Evolutionary conservation across 129 eudicot genomes (phyloP).

Genomic region (Rutidosis leptorrhynchoides): DNA sequence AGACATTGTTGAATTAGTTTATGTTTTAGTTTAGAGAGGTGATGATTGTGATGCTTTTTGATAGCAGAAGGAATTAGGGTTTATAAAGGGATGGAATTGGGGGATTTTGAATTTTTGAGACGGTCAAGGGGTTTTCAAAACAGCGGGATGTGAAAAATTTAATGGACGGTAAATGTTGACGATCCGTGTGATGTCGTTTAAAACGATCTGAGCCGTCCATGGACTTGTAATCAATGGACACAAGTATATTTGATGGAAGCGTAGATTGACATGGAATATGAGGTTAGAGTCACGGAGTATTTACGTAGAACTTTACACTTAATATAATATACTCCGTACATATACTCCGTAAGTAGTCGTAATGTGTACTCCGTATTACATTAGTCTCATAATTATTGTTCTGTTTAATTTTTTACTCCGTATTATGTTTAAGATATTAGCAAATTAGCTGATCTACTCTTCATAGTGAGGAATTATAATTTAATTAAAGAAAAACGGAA

Average conservation of each 20-base stretch:
- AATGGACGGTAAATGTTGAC: background rate
- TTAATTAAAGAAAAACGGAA: too few species aligned
- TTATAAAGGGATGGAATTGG: slow-evolving; percentile 6
- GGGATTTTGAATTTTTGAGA: slow-evolving; percentile 21
- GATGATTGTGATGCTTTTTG: background rate
- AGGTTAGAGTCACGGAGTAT: too few species aligned
- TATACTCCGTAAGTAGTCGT: too few species aligned
- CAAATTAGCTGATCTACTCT: too few species aligned
- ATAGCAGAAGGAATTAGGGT: background rate
- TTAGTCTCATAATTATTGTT: too few species aligned
- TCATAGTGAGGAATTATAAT: too few species aligned
- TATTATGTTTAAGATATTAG: too few species aligned
- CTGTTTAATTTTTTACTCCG: too few species aligned
- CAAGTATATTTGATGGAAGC: background rate
- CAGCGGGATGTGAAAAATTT: background rate
- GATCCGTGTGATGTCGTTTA: slow-evolving; percentile 15
- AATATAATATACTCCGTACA: too few species aligned
- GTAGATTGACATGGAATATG: background rate
- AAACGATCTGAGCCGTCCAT: background rate
- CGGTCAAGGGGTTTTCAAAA: background rate
- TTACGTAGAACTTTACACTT: too few species aligned
- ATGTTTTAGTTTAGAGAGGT: background rate
- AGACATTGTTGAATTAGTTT: slow-evolving; percentile 6
- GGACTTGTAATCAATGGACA: background rate
- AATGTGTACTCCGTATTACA: too few species aligned